These are phyloP conservation scores for Glycine soja DNA, from an alignment of 306 rosid species.

Conservation along the genomic window DNA sequence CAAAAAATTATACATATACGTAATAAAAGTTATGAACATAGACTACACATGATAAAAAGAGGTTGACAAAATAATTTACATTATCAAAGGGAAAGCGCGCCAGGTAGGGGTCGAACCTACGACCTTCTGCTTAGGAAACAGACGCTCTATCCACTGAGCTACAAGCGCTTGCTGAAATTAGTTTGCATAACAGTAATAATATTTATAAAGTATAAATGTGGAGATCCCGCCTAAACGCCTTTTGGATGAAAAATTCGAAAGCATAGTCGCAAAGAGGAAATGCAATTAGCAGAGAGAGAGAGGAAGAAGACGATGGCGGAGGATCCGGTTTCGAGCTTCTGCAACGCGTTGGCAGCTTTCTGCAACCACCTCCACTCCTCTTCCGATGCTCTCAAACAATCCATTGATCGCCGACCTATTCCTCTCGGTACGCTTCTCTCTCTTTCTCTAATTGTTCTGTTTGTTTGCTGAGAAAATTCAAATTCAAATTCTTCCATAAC, in stretches of 20 bases:
- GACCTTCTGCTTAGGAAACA: slow-evolving; percentile 80
- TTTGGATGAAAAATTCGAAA: slow-evolving; percentile 18
- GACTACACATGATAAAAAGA: too few species aligned
- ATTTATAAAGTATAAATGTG: too few species aligned
- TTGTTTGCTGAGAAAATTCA: not conserved
- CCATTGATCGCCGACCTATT: slow-evolving; percentile 82
- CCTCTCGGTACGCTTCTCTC: slow-evolving; percentile 68
- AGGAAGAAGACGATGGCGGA: slow-evolving; percentile 60
- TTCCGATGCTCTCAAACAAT: slow-evolving; percentile 77
- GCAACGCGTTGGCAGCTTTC: slow-evolving; percentile 64
- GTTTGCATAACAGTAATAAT: too few species aligned
- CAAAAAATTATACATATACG: too few species aligned
- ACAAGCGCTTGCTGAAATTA: slow-evolving; percentile 41
- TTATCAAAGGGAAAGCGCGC: slow-evolving; percentile 40
- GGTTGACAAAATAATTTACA: too few species aligned
- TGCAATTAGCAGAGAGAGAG: not conserved
- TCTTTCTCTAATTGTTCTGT: not conserved
- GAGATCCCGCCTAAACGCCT: slow-evolving; percentile 42
- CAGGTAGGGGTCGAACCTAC: slow-evolving; percentile 76
- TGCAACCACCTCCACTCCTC: slow-evolving; percentile 79
- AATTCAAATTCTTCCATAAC: not conserved
- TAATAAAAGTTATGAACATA: too few species aligned
- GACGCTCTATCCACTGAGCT: slow-evolving; percentile 90
- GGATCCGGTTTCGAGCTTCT: slow-evolving; percentile 60
- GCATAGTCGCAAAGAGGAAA: not conserved